Base-by-base conservation (phyloP, 768 basidiomycete species). In the Russula sp. region DNA sequence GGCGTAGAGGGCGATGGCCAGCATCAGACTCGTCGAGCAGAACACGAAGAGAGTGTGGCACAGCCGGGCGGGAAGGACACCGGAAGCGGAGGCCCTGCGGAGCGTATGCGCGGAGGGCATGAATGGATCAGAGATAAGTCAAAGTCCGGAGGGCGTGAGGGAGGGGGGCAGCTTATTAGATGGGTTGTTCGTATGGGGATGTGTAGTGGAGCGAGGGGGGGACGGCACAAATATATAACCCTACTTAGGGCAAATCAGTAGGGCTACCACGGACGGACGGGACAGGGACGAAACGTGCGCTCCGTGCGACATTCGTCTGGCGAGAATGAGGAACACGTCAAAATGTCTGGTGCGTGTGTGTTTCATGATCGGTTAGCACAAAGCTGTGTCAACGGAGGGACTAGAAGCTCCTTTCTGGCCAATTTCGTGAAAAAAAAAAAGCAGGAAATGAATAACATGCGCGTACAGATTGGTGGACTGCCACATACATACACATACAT, bases 361-460 rank as follows among this genome's bases (percentile, higher is more conserved):
- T 54, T 63, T 41, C 57, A 63, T 63, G 57, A 63, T 63, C 62
- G 51, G n/a, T 22, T 47, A 58, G 45, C 42, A 35, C 57, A 63
- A 63, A 63, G 62, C 62, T 38, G 62, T 63, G 62, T 51, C 32
- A 38, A 49, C 41, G 61, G 46, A 36, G 47, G 5, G 38, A 25
- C 56, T 25, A 41, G 56, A 52, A 53, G 61, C 61, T 63, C 61
- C 61, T 63, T 63, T 62, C 25, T 35, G 45, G 56, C 34, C 9
- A n/a, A 41, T 46, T 43, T 58, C 57, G 56, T 39, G 51, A 57
- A 49, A n/a, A 25, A 39, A 46, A 34, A 56, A 56, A 52, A 9
- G 16, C 25, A 29, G 13, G 38, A 59, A 48, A 63, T 63, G 57
- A 63, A 63, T 46, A 63, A 63, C 62, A 63, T 63, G 62, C 62